Evolutionary conservation across 2,329 filamentous ascomycete species (phyloP), one percentile per base, ranked within the genome.

Genomic region (Coniella vitis): DNA sequence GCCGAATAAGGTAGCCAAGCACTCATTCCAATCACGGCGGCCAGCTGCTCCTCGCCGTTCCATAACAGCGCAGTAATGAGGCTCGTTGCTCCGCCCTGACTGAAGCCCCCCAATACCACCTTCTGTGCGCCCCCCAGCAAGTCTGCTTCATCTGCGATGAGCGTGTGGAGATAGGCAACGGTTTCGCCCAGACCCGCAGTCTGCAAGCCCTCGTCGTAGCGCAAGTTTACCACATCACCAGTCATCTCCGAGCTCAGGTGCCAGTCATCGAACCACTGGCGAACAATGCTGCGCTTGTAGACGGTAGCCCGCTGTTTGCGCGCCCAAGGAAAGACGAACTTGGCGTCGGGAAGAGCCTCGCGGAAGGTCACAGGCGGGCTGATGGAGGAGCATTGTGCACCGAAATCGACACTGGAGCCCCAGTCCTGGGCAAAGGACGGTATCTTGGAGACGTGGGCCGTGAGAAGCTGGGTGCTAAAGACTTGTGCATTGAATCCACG

Each of bases 301-400:
- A 66, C 58, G 1, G 62, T 64, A 1, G 70, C 66, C 10, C 68
- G 64, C 14, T 60, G 62, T 19, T 60, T 60, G 2, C 69, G 65
- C 0, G 76, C 75, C 0, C 69, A 72, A 3, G 73, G 75, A 55
- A 79, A 76, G 38, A 79, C 58, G 51, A 78, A 71, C 40, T 70
- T 73, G 3, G 70, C 66, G 41, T 71, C 53, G 0, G 71, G 67
- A 9, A 76, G 65, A 3, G 59, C 55, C 4, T 59, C 56, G 12
- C 47, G 59, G n/a, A 72, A 57, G 0, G 61, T 62, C 0, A 22
- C 38, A 5, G 22, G 29, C n/a, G 7, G 4, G 20, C 9, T 16
- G 20, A 1, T 20, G 14, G 16, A 16, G 34, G 25, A 5, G 10
- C 20, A 25, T n/a, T 4, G 17, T 16, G 14, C 2, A 8, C 16